These are phyloP conservation scores for Paramecium octaurelia DNA, from an alignment of 73 alveolate genomes.

Conservation along the genomic window DNA sequence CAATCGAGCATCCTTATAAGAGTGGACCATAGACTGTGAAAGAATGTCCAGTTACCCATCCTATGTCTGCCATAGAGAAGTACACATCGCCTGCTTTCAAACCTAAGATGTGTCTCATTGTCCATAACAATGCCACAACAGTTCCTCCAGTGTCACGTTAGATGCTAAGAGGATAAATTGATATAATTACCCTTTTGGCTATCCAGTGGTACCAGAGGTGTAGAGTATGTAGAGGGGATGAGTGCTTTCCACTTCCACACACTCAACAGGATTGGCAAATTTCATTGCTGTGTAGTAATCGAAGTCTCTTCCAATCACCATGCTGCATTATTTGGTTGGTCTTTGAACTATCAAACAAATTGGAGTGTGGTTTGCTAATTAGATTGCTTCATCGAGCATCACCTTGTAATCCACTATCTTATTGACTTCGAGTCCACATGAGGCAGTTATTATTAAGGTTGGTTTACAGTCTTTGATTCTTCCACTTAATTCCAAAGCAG, in stretches of 20 bases:
- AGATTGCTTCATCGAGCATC: conserved; percentile 88
- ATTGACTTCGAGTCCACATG: conserved; percentile 96
- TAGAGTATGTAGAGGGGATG: conserved; percentile 96
- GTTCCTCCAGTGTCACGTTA: conserved; percentile 98
- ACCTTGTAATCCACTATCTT: conserved; percentile 82
- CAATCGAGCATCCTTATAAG: conserved; percentile 96
- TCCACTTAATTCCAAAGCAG: conserved; percentile 93
- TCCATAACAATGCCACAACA: conserved; percentile 88
- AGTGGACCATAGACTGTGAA: conserved; percentile 99
- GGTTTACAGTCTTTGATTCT: conserved; percentile 92
- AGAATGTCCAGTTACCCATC: conserved; percentile 99
- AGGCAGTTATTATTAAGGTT: conserved; percentile 87
- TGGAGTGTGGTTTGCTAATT: conserved; percentile 63
- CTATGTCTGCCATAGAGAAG: conserved; percentile 98
- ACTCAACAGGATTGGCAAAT: conserved; percentile 64
- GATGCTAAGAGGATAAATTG: conserved; percentile 28
- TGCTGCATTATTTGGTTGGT: conserved; percentile 42
- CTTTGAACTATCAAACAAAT: conserved; percentile 74
- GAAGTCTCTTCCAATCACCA: conserved; percentile 54
- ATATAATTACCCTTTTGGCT: conserved; percentile 92
- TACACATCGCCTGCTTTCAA: conserved; percentile 85
- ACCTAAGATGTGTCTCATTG: conserved; percentile 93
- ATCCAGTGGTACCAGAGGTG: conserved; percentile 99
- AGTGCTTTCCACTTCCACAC: conserved; percentile 82
- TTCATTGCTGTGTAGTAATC: conserved; percentile 74